Percentiles rank a stretch among this genome's conserved stretches.
Evolutionary conservation across 1,139 yeast species (phyloP).

Genomic region (Saccharomyces pastorianus): DNA sequence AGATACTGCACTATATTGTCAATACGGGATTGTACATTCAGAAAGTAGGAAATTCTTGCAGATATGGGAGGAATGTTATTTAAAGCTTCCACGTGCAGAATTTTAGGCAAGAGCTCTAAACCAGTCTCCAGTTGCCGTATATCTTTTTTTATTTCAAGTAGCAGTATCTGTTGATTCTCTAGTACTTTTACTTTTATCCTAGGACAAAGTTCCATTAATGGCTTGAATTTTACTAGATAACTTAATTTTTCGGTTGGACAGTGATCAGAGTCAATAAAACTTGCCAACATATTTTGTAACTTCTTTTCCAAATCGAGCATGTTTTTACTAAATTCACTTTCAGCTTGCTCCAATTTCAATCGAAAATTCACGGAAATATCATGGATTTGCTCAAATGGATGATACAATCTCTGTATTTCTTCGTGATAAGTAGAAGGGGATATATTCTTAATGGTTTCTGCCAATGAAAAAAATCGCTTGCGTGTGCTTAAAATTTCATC

Average conservation of each 20-base stretch:
- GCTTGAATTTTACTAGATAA: constrained; percentile 41
- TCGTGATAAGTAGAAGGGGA: neutral
- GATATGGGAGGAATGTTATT: constrained; percentile 44
- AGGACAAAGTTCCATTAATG: constrained; percentile 40
- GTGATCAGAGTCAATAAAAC: constrained; percentile 34
- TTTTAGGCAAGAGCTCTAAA: neutral
- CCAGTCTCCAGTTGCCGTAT: constrained; percentile 30
- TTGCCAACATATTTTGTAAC: constrained; percentile 37
- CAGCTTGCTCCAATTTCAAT: constrained; percentile 36
- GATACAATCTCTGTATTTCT: neutral
- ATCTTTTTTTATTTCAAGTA: constrained; percentile 42
- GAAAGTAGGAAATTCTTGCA: constrained; percentile 43
- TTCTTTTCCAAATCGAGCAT: constrained; percentile 40
- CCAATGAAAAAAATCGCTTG: neutral
- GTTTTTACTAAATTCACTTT: constrained; percentile 36
- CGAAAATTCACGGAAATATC: constrained; percentile 9
- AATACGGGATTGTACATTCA: constrained; percentile 41
- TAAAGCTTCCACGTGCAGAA: constrained; percentile 20
- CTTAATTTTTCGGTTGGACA: constrained; percentile 44
- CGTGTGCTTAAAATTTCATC: neutral
- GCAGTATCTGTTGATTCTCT: constrained; percentile 45
- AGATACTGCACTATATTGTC: constrained; percentile 37
- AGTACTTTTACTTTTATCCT: constrained; percentile 47
- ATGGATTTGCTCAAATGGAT: neutral
- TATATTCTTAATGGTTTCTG: neutral